Evolutionary conservation across 1,284 basidiomycete genomes (phyloP), one percentile per base, ranked within the genome.

Genomic region (Cutaneotrichosporon sp.): DNA sequence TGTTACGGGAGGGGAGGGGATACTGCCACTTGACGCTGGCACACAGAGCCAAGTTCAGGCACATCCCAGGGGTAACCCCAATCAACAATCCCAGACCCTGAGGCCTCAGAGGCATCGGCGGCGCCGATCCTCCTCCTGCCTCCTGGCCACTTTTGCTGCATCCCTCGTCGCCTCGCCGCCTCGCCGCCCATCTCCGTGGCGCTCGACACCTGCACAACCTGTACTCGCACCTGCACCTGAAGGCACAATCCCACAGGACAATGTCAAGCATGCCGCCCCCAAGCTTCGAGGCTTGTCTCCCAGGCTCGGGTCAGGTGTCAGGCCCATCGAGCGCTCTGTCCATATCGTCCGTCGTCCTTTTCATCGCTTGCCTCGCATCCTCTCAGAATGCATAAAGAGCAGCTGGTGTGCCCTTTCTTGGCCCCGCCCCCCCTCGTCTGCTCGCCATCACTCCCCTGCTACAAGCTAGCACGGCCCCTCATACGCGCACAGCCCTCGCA

Each of bases 381-480:
- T n/a, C n/a, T n/a, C 16, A 20, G 18, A 50, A 50, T 31, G 27
- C 47, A 50, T 50, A 50, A 50, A 50, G 47, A 50, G 47, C 25
- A 45, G 43, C 27, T 27, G 3, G 16, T 10, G n/a, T 18, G 13
- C 7, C 18, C 27, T 14, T n/a, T 16, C 7, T 50, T 27, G 16
- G 5, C 25, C 27, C 27, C 27, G 18, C 2, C 25, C 14, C 27
- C 47, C 47, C 24, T 27, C 46, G 24, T 10, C 18, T 29, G 24
- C 25, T 50, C 27, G 14, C 27, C 25, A 50, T 42, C 38, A 4
- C 18, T 18, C 18, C 5, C 7, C 18, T 42, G 38, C 18, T n/a
- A n/a, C 38, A 7, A n/a, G 38, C 38, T 42, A n/a, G 18, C 38
- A 42, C 38, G 18, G 38, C 18, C 38, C 18, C 18, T n/a, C n/a